A percentile compares a stretch with the other conserved stretches of the same genome.
These are phyloP conservation scores for Mentha longifolia DNA, from an alignment of 257 asterid genomes.

Conservation along the genomic window DNA sequence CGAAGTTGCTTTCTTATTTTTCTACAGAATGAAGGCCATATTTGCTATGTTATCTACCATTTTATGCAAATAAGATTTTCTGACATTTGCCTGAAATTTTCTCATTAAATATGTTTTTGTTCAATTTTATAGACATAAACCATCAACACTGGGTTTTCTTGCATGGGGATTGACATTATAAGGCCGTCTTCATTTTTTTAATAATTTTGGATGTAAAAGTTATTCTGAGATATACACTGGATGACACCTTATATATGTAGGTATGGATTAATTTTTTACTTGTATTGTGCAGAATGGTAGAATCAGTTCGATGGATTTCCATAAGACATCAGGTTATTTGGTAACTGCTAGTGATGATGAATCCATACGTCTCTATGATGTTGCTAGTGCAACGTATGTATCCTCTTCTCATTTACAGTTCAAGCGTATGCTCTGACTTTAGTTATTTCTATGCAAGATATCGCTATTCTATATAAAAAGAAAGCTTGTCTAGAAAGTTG, in stretches of 20 bases:
- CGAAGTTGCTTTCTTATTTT: neutral
- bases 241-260: slow-evolving; percentile 23
- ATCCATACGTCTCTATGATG: slow-evolving; percentile 91
- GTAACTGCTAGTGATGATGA: slow-evolving; percentile 98
- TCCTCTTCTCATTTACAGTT: slow-evolving; percentile 26
- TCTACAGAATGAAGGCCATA: slow-evolving; percentile 7
- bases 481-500: neutral
- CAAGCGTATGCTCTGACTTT: slow-evolving; percentile 1
- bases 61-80: neutral
- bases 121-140: slow-evolving; percentile 12
- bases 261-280: slow-evolving; percentile 30
- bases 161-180: neutral
- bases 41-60: neutral
- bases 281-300: slow-evolving; percentile 77
- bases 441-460: neutral
- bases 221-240: slow-evolving; percentile 1
- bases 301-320: slow-evolving; percentile 98
- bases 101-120: neutral
- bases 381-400: slow-evolving; percentile 81
- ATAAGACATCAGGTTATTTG: slow-evolving; percentile 75
- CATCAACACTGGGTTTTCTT: slow-evolving; percentile 19
- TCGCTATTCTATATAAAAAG: slow-evolving; percentile 8
- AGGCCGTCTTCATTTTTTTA: slow-evolving; percentile 2
- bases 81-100: slow-evolving; percentile 6
- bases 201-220: neutral